Base-by-base conservation (phyloP, 1,284 basidiomycete genomes). In the Ganoderma boninense region DNA sequence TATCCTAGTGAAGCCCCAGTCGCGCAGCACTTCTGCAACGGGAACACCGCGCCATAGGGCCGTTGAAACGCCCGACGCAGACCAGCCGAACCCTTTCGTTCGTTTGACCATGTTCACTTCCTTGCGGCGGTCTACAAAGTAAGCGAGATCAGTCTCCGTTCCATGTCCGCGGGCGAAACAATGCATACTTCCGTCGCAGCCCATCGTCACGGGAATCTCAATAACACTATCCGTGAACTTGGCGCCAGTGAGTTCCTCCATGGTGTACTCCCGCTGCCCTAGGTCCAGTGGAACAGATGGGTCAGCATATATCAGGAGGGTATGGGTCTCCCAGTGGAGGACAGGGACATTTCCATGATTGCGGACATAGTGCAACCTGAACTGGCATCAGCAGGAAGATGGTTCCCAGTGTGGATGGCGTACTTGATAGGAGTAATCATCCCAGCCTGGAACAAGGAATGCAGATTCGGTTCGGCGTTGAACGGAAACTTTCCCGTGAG, bases 41-140 rank as follows among this genome's bases (percentile, higher is more conserved):
- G 69, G 67, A 1, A 78, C 66, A 4, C 77, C 77, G 29, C 77
- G 74, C 74, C 77, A 78, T 7, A 76, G 0, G 6, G 69, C 65
- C 2, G 72, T 73, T 1, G 68, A 71, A 65, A 65, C 62, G 40
- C 76, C 74, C 0, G 76, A 70, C 1, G 74, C 73, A 11, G 72
- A 69, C 71, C 75, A 77, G 43, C 71, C 70, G 64, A 75, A 74
- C 0, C 74, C 76, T 18, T 68, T 69, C 0, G 75, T 71, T 4
- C 72, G 71, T 63, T 75, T 76, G 38, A 75, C 66, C 76, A 76
- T 76, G 65, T 75, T 77, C 49, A 77, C 71, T 42, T 77, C 76
- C 62, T 74, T 74, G 0, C 76, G 63, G 4, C 76, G 70, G 61
- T 76, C 76, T 77, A 49, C 7, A 6, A 49, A 20, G 11, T 4